Percentiles rank a stretch among this genome's conserved stretches.
These are phyloP conservation scores for Pyrenula aspistea DNA, from an alignment of 495 filamentous ascomycete genomes.

Conservation along the genomic window DNA sequence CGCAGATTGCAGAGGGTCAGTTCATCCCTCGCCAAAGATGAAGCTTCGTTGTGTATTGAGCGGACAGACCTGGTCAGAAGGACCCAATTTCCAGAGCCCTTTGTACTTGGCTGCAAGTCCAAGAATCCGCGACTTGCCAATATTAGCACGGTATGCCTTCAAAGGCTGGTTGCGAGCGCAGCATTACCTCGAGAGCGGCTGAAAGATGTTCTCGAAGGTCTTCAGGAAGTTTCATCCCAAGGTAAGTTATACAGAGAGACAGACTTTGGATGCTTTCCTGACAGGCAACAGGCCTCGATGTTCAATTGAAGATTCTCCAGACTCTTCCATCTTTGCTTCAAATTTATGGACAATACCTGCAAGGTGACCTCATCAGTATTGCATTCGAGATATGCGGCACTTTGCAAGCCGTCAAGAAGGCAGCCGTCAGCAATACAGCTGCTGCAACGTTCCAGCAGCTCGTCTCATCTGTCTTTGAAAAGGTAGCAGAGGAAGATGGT, in stretches of 20 bases:
- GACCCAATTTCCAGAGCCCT: slow-evolving; percentile 77
- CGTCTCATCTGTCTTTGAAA: slow-evolving; percentile 84
- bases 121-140: slow-evolving; percentile 80
- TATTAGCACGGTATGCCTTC: slow-evolving; percentile 76
- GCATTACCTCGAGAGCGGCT: slow-evolving; percentile 63
- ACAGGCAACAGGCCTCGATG: slow-evolving; percentile 59
- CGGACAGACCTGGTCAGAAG: slow-evolving; percentile 66
- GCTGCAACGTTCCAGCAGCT: slow-evolving; percentile 92
- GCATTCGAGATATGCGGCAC: slow-evolving; percentile 84
- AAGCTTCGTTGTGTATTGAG: slow-evolving; percentile 9
- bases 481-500: slow-evolving; percentile 72
- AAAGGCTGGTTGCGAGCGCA: slow-evolving; percentile 70
- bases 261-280: slow-evolving; percentile 7
- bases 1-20: slow-evolving; percentile 74
- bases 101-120: slow-evolving; percentile 81
- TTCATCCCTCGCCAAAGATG: not conserved
- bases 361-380: slow-evolving; percentile 66
- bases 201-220: slow-evolving; percentile 72
- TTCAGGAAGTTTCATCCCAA: slow-evolving; percentile 65
- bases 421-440: slow-evolving; percentile 86
- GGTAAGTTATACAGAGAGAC: slow-evolving; percentile 24
- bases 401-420: slow-evolving; percentile 78
- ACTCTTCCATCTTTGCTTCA: slow-evolving; percentile 83
- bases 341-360: slow-evolving; percentile 74
- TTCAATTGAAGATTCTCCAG: slow-evolving; percentile 93